Base-by-base conservation (phyloP, 306 rosid genomes). In the Inga oerstediana region DNA sequence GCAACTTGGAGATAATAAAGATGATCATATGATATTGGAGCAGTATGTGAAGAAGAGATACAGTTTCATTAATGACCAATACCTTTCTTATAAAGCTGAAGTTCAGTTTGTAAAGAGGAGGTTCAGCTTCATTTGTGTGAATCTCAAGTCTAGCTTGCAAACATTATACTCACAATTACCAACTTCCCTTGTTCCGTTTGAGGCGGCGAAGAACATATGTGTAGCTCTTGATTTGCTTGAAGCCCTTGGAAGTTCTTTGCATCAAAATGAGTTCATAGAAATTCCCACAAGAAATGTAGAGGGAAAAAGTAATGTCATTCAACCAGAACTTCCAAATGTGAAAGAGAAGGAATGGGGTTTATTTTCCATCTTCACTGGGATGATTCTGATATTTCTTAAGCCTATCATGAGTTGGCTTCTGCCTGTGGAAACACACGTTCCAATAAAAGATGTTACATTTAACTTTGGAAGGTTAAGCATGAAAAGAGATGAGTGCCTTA, bases 151-250 rank as follows among this genome's bases (percentile, higher is more conserved):
- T 19, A 65, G 30, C 39, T 74, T 78, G 79, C 43, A 61, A 44
- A 78, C 34, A 75, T 72, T 90, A 72, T 87, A 24, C 34, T 89
- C 88, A 0, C 92, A 92, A 66, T 13, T 91, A n/a, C 97, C 93
- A 49, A 89, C 93, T 24, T 79, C 86, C 54, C 37, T 78, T 16
- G 62, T 91, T 48, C 75, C 89, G 15, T 62, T 80, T 0, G 74
- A 61, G 51, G 79, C 19, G 6, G 84, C 46, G 54, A 51, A 51
- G 70, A 64, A 43, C 15, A 87, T 87, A 78, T 66, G 76, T 17
- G 56, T 4, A 76, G 85, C 85, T 51, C 43, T 78, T 27, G 43
- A 62, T 11, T 74, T 83, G 80, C n/a, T 87, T 7, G 76, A 35
- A 4, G 79, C 71, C 34, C 77, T 87, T 65, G 74, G 67, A 81